Percentiles rank a stretch among this genome's conserved stretches.
Conservation (phyloP, 768 basidiomycete species). For the Zangia roseola region DNA sequence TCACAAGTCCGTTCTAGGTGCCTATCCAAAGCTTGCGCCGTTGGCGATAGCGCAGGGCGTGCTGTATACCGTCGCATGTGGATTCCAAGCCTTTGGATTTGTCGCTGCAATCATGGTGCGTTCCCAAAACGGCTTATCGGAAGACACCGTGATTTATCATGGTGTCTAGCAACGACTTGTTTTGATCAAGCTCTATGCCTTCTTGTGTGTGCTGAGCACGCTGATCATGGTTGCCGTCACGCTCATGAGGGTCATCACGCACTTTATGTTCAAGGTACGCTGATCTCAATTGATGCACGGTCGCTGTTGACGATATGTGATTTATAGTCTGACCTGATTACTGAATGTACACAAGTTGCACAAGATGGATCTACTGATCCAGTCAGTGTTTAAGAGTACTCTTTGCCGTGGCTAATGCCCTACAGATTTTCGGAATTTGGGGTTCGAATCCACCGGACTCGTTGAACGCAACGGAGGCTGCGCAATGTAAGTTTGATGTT, state of each 20-base stretch:
- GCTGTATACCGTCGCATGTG: conserved; percentile 49
- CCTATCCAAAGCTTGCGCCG: conserved; percentile 45
- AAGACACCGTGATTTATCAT: not conserved
- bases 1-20: conserved; percentile 32
- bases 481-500: conserved; percentile 39
- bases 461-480: conserved; percentile 41
- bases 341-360: conserved; percentile 47
- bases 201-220: conserved; percentile 45
- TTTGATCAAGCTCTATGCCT: conserved; percentile 56
- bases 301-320: conserved; percentile 1
- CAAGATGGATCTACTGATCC: conserved; percentile 31
- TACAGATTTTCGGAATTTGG: conserved; percentile 52
- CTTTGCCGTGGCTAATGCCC: conserved; percentile 12
- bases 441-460: conserved; percentile 39
- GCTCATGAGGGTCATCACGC: conserved; percentile 56
- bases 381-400: conserved; percentile 24
- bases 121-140: not conserved
- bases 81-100: conserved; percentile 57
- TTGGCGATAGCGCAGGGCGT: conserved; percentile 61
- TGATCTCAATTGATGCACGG: not conserved
- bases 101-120: conserved; percentile 51
- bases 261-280: conserved; percentile 67
- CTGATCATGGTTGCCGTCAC: conserved; percentile 51
- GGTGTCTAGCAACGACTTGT: conserved; percentile 49
- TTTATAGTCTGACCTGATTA: conserved; percentile 57